Conservation (phyloP, 2,329 filamentous ascomycete species). For the Scytalidium lignicola region DNA sequence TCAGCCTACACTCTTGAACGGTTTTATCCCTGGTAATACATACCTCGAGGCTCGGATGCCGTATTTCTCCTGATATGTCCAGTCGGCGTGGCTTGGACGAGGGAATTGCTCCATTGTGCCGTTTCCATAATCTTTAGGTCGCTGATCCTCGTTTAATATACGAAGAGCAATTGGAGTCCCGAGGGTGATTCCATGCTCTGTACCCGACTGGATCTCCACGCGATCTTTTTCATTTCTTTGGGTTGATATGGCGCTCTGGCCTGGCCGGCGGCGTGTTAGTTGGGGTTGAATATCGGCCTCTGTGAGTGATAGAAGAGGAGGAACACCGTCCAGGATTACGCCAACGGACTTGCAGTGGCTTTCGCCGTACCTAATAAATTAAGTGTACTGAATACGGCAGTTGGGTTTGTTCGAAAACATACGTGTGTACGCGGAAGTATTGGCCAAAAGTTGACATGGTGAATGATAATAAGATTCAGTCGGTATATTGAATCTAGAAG, state of each 20-base stretch:
- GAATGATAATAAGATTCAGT: too few species aligned
- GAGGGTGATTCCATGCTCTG: slow-evolving; percentile 82
- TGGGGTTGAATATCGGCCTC: slow-evolving; percentile 91
- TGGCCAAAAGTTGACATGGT: slow-evolving; percentile 83
- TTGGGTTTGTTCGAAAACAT: slow-evolving; percentile 12
- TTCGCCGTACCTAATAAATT: slow-evolving; percentile 56
- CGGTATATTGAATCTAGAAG: slow-evolving; percentile 1
- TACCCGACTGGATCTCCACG: slow-evolving; percentile 89
- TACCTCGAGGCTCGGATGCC: slow-evolving; percentile 67
- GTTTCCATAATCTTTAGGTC: slow-evolving; percentile 86
- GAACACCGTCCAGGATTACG: slow-evolving; percentile 90
- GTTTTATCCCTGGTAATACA: slow-evolving; percentile 31
- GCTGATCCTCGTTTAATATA: slow-evolving; percentile 88
- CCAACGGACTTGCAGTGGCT: slow-evolving; percentile 91
- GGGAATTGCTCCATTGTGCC: slow-evolving; percentile 90
- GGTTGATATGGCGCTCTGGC: slow-evolving; percentile 85
- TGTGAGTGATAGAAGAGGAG: slow-evolving; percentile 78
- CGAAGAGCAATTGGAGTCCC: slow-evolving; percentile 86
- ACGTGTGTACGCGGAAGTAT: slow-evolving; percentile 76
- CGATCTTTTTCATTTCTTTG: slow-evolving; percentile 88
- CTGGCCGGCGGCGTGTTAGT: slow-evolving; percentile 84
- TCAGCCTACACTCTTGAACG: too few species aligned
- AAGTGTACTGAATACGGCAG: slow-evolving; percentile 5
- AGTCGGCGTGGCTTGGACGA: slow-evolving; percentile 89
- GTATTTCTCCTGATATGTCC: slow-evolving; percentile 97